Evolutionary conservation across 805 yeast species (phyloP), one percentile per base, ranked within the genome.

Genomic region (Debaryomyces maramus): DNA sequence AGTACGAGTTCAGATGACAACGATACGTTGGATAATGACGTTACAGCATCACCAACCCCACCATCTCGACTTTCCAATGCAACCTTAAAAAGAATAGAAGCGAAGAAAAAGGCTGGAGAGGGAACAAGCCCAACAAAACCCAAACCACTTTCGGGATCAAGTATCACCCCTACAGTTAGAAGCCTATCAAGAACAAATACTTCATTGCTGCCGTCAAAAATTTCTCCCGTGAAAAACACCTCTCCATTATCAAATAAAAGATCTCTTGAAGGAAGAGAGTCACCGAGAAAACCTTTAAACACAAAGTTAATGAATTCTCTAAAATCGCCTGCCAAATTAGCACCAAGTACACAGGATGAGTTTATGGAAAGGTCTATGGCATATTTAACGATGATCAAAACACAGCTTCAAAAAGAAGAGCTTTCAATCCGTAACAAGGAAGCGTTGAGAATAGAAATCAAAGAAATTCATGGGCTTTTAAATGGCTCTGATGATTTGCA

Each of bases 51-150:
- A 7, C 46, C 53, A 3, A 50, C 62, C 0, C 65, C 67, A 2
- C 48, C 52, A 14, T 24, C 28, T 13, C 11, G 28, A 24, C 40
- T 63, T 24, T 49, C 64, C 3, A 39, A 48, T 7, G 71, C 71
- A 7, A 65, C 70, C 1, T 45, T 64, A 20, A 63, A 57, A 34
- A 46, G 72, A 30, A 50, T 65, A 3, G 70, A 63, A 43, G 61
- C 66, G 4, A 52, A 49, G 24, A 50, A 46, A 15, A 45, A 41
- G 20, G 34, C 27, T 22, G 18, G 28, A 13, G 28, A 24, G 13
- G 3, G 28, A 24, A 24, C 41, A 28, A 39, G 50, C 17, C 30
- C 51, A 13, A 39, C 46, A 28, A 13, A 15, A n/a, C 10, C 36
- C 27, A 21, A 22, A 10, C 24, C 32, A 15, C 14, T 23, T 11